A percentile compares a stretch with the other conserved stretches of the same genome.
Evolutionary conservation across 2,329 filamentous ascomycete genomes (phyloP).

Genomic region (Pyricularia sp.): DNA sequence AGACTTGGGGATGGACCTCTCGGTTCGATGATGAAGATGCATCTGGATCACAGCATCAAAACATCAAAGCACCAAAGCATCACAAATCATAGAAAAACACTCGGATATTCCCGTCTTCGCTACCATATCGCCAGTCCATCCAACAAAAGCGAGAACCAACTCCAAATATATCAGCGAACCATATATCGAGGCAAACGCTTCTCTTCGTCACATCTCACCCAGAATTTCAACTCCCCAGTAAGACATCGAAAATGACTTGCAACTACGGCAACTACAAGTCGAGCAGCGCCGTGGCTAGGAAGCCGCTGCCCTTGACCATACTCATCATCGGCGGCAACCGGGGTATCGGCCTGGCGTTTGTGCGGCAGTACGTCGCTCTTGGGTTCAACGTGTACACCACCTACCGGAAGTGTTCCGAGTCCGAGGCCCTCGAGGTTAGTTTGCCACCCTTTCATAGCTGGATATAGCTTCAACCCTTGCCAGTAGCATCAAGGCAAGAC

Average conservation of each 20-base stretch:
- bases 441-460: background rate
- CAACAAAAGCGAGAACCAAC: background rate
- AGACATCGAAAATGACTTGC: constrained; percentile 1
- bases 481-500: background rate
- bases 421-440: constrained; percentile 4
- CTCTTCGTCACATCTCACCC: background rate
- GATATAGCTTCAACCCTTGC: background rate
- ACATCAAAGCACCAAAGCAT: background rate
- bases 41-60: background rate
- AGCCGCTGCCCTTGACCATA: background rate
- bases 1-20: background rate
- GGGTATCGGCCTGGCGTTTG: constrained; percentile 5
- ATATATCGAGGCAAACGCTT: background rate
- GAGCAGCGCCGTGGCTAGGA: background rate
- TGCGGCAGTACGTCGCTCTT: constrained; percentile 5
- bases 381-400: constrained; percentile 5
- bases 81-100: background rate
- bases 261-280: background rate
- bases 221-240: background rate
- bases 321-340: constrained; percentile 5
- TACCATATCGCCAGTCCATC: background rate
- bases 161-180: background rate
- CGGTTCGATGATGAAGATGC: background rate
- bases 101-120: background rate
- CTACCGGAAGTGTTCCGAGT: constrained; percentile 1